Percentiles rank a stretch among this genome's conserved stretches.
phyloP scores from a whole-genome alignment of 2,329 filamentous ascomycete species.

The Venturiaceae sp. region DNA sequence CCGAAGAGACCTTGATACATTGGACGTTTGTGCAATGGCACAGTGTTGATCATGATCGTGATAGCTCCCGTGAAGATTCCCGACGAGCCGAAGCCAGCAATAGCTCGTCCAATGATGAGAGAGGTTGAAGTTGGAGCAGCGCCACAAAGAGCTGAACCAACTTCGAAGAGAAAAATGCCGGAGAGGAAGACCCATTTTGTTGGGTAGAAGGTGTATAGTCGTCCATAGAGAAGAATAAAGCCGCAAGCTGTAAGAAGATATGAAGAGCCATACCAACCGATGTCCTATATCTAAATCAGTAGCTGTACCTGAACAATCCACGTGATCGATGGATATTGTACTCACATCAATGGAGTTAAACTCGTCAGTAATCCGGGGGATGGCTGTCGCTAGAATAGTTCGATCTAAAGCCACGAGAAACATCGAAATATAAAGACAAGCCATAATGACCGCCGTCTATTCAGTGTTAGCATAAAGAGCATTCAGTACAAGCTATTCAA shows the following conservation, averaged over 20 bases:
- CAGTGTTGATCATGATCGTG: conserved; percentile 9
- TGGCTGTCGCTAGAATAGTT: conserved; percentile 12
- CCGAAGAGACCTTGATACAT: conserved; percentile 10
- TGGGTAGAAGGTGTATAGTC: conserved; percentile 10
- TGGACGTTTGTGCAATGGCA: conserved; percentile 13
- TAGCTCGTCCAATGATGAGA: conserved; percentile 13
- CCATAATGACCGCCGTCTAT: conserved; percentile 7
- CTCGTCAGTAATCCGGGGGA: conserved; percentile 12
- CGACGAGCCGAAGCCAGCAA: conserved; percentile 12
- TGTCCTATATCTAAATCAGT: neutral
- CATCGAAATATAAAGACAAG: conserved; percentile 8
- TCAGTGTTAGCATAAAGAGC: no score
- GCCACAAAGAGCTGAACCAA: conserved; percentile 11
- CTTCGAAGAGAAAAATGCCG: conserved; percentile 10
- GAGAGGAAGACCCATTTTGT: conserved; percentile 9
- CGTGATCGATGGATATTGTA: neutral
- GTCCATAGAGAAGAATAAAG: conserved; percentile 9
- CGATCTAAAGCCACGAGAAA: conserved; percentile 10
- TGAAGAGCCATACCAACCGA: conserved; percentile 10
- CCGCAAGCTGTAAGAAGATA: conserved; percentile 8
- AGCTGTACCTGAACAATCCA: neutral
- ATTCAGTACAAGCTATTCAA: no score
- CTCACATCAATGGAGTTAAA: conserved; percentile 16
- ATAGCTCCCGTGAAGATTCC: conserved; percentile 12
- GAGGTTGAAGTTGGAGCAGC: conserved; percentile 11